Evolutionary conservation across 192 early-diverging fungal genomes (phyloP), one percentile per base, ranked within the genome.

Genomic region (Coemansia javaensis): DNA sequence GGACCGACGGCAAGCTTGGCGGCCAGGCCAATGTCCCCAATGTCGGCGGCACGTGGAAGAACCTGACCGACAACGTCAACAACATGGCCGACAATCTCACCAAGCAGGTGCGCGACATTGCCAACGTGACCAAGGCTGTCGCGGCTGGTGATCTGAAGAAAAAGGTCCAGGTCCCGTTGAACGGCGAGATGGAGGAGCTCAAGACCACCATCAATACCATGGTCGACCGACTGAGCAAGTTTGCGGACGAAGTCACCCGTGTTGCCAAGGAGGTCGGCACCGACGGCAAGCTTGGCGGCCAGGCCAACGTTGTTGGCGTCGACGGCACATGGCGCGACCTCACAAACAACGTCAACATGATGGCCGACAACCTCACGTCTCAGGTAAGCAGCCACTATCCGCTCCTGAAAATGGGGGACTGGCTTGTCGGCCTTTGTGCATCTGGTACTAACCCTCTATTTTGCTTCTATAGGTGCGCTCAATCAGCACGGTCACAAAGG

Each of bases 201-300:
- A 57, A 57, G 16, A 12, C 13, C 2, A 60, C 58, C 1, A 60
- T 60, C 37, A 60, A 60, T 38, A 52, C 49, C 0, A 60, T 60
- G 58, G 58, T 60, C 1, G 58, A 52, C 32, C 58, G 47, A 22
- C 50, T 60, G 1, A 38, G 49, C 12, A 47, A 30, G 0, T 60
- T 60, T 20, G 48, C 57, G 0, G 21, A 20, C 1, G 57, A 59
- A 11, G 49, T 59, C 1, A 79, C 82, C 0, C 72, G 85, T 38
- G 85, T 87, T 3, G 76, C 85, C n/a, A 77, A 79, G 13, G 82
- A 87, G 44, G 85, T 87, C 13, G 85, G 85, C 1, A 84, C 81
- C 0, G 85, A 87, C 42, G 85, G 85, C n/a, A 63, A 63, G 22
- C 50, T 87, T 0, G 85, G 85, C 9, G 85, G 82, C 6, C 81